Evolutionary conservation across 345 rosid species (phyloP), one percentile per base, ranked within the genome.

Genomic region (Rhizophora apiculata): DNA sequence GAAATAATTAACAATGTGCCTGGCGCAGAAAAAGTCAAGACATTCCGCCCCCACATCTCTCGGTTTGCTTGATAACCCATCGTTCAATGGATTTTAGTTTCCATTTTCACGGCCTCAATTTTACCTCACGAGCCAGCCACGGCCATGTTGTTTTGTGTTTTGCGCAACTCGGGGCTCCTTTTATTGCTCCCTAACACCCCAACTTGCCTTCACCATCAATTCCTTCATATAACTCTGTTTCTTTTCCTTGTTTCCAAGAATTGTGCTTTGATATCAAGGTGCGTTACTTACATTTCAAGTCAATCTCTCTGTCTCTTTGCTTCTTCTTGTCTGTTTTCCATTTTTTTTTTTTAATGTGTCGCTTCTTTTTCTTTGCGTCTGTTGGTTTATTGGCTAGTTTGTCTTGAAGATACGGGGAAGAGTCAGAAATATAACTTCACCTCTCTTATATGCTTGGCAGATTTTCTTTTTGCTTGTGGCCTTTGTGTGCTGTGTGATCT

Each of bases 111-210:
- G 54, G 66, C 67, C n/a, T 68, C 61, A 72, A 62, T 62, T 55
- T 55, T 36, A 54, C 73, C 76, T 19, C 52, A 4, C 30, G 34
- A 19, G 24, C 73, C 63, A 53, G 69, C 58, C 11, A 30, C 18
- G 49, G 49, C 19, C 49, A 43, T 13, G 49, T 26, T 31, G 37
- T 57, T 29, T 53, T 57, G 63, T 59, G 71, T 69, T 73, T 9
- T 57, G 73, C 88, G 84, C 9, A 76, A 81, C 60, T 77, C 69
- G 19, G 70, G 70, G 78, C 62, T 73, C 75, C 34, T 34, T 51
- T 74, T 79, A 64, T 70, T 29, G 16, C 34, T 34, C 32, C 43
- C 46, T 27, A 55, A 22, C 22, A 19, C 63, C 5, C 22, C 27
- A 43, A 15, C 19, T 48, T 15, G 63, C 52, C 19, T 37, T 39